Percentiles rank a stretch among this genome's conserved stretches.
Evolutionary conservation across 2,329 filamentous ascomycete genomes (phyloP).

Genomic region (Diaporthe sp.): DNA sequence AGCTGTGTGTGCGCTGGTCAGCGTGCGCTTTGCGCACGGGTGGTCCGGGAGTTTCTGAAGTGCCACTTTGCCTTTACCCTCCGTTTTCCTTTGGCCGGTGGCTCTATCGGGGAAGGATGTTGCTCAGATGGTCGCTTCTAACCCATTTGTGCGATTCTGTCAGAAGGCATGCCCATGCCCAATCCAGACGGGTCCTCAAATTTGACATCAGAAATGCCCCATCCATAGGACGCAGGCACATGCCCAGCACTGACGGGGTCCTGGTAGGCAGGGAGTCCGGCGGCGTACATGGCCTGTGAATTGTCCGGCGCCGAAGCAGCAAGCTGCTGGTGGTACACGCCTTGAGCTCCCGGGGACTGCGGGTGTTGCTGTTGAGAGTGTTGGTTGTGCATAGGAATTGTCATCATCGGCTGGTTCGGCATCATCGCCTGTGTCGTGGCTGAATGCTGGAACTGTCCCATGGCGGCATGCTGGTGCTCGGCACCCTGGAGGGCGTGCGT

Average conservation of each 20-base stretch:
- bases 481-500: constrained; percentile 63
- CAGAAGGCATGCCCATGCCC: constrained; percentile 24
- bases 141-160: constrained; percentile 26
- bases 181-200: constrained; percentile 26
- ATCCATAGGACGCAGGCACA: constrained; percentile 11
- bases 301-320: constrained; percentile 30
- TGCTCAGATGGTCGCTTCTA: neutral
- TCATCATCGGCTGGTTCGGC: constrained; percentile 34
- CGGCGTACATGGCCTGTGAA: constrained; percentile 22
- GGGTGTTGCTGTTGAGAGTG: constrained; percentile 33
- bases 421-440: constrained; percentile 29
- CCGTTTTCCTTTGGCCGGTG: neutral
- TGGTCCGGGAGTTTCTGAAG: neutral
- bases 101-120: neutral
- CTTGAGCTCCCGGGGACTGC: constrained; percentile 30
- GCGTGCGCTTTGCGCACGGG: neutral
- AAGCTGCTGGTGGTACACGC: constrained; percentile 35
- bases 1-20: neutral
- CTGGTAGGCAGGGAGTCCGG: constrained; percentile 11
- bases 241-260: constrained; percentile 31
- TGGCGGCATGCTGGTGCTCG: constrained; percentile 58
- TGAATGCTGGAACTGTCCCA: constrained; percentile 49
- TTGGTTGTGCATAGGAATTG: constrained; percentile 32
- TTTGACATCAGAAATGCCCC: constrained; percentile 29
- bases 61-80: neutral